These are phyloP conservation scores for Suillus fuscotomentosus DNA, from an alignment of 768 basidiomycete genomes.

Conservation along the genomic window DNA sequence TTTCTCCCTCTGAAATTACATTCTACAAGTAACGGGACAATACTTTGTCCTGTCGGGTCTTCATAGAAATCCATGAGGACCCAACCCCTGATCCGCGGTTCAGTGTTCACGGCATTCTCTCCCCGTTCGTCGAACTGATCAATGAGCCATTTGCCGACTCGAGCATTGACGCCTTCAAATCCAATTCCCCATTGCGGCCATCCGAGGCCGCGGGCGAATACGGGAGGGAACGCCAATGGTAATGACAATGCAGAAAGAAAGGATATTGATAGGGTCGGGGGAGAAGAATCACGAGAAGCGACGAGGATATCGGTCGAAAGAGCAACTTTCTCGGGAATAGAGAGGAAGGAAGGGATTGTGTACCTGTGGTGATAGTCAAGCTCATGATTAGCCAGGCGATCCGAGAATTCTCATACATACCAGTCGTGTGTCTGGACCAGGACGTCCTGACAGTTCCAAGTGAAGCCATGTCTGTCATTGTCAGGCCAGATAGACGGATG, in stretches of 20 bases:
- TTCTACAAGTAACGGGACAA: conserved; percentile 71
- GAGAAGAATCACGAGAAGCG: conserved; percentile 32
- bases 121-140: conserved; percentile 37
- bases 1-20: conserved; percentile 66
- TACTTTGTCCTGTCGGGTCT: conserved; percentile 48
- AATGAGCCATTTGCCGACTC: conserved; percentile 72
- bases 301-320: conserved; percentile 55
- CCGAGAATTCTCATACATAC: conserved; percentile 36
- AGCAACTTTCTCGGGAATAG: conserved; percentile 79
- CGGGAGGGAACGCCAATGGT: conserved; percentile 76
- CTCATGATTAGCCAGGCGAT: neutral
- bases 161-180: conserved; percentile 81
- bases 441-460: conserved; percentile 73
- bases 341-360: conserved; percentile 71
- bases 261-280: conserved; percentile 64
- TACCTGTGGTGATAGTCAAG: conserved; percentile 52
- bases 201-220: conserved; percentile 80
- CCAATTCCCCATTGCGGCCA: conserved; percentile 77
- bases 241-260: conserved; percentile 81
- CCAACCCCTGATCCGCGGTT: conserved; percentile 68
- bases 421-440: conserved; percentile 83
- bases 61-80: conserved; percentile 70
- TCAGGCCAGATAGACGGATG: conserved; percentile 88
- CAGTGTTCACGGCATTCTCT: conserved; percentile 4
- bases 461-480: conserved; percentile 67